phyloP scores from a whole-genome alignment of 768 basidiomycete species.

The Lentinula lateritia region DNA sequence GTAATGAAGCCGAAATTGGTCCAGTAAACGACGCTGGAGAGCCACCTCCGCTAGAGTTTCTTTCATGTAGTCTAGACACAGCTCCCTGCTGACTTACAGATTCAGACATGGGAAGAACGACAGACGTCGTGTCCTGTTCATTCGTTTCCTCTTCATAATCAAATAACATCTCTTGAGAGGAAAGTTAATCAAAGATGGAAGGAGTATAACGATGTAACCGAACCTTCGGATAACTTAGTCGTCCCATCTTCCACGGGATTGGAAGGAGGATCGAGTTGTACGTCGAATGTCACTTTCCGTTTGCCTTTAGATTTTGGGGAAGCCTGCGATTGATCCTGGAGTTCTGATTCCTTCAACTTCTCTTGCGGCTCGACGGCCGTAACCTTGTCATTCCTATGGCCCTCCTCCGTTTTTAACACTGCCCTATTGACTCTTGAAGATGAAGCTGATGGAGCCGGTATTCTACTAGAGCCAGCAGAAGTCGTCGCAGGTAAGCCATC shows the following conservation, averaged over 20 bases:
- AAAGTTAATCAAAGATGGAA: not conserved
- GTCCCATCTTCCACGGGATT: constrained; percentile 10
- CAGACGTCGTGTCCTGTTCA: constrained; percentile 13
- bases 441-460: not conserved
- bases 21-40: constrained; percentile 33
- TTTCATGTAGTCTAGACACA: constrained; percentile 4
- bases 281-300: constrained; percentile 44
- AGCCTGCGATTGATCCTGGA: not conserved
- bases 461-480: not conserved
- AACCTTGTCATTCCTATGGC: not conserved
- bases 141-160: constrained; percentile 40
- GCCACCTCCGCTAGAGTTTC: constrained; percentile 13
- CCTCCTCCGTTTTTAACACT: not conserved
- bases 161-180: constrained; percentile 36
- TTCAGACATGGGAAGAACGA: constrained; percentile 8
- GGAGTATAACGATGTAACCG: constrained; percentile 6
- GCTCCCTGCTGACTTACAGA: not conserved
- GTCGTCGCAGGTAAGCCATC: not conserved
- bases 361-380: not conserved
- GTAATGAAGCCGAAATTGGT: constrained; percentile 42
- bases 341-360: not conserved
- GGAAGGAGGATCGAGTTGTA: constrained; percentile 22
- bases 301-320: constrained; percentile 26
- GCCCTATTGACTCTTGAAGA: not conserved
- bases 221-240: constrained; percentile 25